Conservation (phyloP, 805 yeast genomes). For the Cyberlindnera xishuangbannaensis region DNA sequence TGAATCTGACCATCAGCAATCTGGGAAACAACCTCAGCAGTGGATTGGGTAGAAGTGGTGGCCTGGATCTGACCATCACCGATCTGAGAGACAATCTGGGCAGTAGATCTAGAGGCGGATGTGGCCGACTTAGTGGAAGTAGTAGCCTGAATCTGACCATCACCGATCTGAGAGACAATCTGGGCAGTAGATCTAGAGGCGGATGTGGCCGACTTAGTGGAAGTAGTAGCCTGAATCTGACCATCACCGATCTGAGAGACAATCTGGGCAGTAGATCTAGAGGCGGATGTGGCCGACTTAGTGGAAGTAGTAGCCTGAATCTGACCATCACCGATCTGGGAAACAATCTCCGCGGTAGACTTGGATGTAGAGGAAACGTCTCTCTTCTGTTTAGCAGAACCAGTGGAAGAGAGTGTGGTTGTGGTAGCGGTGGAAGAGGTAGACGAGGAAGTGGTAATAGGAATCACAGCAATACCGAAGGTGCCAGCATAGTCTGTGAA, state of each 20-base stretch:
- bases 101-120: not conserved
- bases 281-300: conserved; percentile 1
- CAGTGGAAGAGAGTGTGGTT: too few relatives aligned
- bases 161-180: not conserved
- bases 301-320: conserved; percentile 6
- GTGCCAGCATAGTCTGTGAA: conserved; percentile 30
- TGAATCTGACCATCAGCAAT: not conserved
- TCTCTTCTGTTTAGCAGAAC: conserved; percentile 26
- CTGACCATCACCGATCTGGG: conserved; percentile 7
- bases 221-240: too few relatives aligned
- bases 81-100: not conserved
- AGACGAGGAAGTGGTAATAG: conserved; percentile 18
- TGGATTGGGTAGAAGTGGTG: not conserved
- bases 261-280: too few relatives aligned
- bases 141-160: not conserved
- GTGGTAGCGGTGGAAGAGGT: conserved; percentile 24
- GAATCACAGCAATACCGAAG: conserved; percentile 38
- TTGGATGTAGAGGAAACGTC: conserved; percentile 11
- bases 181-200: too few relatives aligned
- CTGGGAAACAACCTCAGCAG: not conserved
- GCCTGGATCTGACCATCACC: conserved; percentile 1
- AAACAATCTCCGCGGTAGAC: conserved; percentile 2
- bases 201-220: too few relatives aligned
- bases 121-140: not conserved
- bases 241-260: too few relatives aligned